phyloP scores from a whole-genome alignment of 306 rosid species.

The Inga oerstediana region DNA sequence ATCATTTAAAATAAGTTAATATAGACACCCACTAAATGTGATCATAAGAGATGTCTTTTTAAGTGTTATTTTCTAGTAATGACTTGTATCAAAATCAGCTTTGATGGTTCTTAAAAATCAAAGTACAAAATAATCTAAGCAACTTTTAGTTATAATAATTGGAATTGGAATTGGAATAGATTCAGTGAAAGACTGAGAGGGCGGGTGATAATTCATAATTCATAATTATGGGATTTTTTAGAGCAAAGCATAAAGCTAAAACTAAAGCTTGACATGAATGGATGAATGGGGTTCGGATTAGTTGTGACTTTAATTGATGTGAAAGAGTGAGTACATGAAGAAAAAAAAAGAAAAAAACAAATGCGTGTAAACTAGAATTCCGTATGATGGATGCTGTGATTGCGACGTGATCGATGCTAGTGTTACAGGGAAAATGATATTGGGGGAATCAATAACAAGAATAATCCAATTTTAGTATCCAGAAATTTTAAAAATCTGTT shows the following conservation, averaged over 20 bases:
- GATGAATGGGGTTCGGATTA: constrained; percentile 22
- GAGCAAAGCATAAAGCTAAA: constrained; percentile 24
- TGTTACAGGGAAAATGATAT: not conserved
- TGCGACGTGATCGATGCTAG: constrained; percentile 41
- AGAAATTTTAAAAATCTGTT: too few relatives aligned
- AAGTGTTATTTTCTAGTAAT: not conserved
- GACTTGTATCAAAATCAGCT: not conserved
- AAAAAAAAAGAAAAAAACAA: too few relatives aligned
- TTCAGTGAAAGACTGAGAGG: not conserved
- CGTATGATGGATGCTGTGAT: constrained; percentile 31
- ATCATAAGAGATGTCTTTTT: too few relatives aligned
- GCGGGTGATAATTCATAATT: not conserved
- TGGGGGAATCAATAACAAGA: too few relatives aligned
- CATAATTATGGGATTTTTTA: constrained; percentile 24
- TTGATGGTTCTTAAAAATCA: not conserved
- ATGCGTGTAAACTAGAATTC: not conserved
- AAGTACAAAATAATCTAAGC: not conserved
- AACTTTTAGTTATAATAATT: not conserved
- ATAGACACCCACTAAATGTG: too few relatives aligned
- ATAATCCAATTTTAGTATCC: too few relatives aligned
- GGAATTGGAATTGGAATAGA: not conserved
- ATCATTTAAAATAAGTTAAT: too few relatives aligned
- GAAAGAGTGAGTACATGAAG: not conserved
- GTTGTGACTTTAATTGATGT: constrained; percentile 25
- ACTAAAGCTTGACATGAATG: constrained; percentile 1